phyloP scores from a whole-genome alignment of 2,329 filamentous ascomycete genomes.

The Beauveria medogensis region DNA sequence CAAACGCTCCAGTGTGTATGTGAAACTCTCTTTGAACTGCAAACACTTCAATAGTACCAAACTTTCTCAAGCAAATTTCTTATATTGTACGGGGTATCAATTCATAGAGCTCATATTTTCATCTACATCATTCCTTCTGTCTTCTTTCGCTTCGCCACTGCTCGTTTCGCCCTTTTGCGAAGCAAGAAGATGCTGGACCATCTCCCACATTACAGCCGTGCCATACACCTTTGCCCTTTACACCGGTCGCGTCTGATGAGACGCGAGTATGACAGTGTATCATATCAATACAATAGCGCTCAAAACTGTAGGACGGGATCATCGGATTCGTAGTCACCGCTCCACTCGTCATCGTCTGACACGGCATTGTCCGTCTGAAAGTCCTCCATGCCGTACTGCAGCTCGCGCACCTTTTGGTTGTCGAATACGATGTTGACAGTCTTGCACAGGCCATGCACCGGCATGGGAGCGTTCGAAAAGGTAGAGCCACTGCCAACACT shows the following conservation, averaged over 20 bases:
- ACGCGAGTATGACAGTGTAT: not conserved
- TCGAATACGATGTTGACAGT: constrained; percentile 66
- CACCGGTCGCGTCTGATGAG: not conserved
- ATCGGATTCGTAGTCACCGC: constrained; percentile 47
- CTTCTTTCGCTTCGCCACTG: not conserved
- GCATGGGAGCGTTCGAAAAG: not conserved
- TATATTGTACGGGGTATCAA: not conserved
- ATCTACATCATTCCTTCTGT: not conserved
- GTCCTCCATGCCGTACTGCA: constrained; percentile 62
- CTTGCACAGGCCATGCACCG: constrained; percentile 60
- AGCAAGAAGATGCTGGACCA: not conserved
- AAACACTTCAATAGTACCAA: too few relatives aligned
- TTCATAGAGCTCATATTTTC: not conserved
- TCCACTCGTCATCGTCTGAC: constrained; percentile 49
- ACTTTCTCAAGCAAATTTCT: too few relatives aligned
- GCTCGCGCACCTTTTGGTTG: constrained; percentile 64
- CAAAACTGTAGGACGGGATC: constrained; percentile 20
- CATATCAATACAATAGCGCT: not conserved
- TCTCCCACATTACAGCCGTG: not conserved
- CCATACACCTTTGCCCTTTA: not conserved
- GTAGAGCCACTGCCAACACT: constrained; percentile 9
- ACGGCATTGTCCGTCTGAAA: constrained; percentile 55
- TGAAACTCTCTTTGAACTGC: too few relatives aligned
- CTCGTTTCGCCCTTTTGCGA: not conserved
- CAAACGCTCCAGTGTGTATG: too few relatives aligned